These are phyloP conservation scores for Penicillium sp. DNA, from an alignment of 2,329 filamentous ascomycete species.

Conservation along the genomic window DNA sequence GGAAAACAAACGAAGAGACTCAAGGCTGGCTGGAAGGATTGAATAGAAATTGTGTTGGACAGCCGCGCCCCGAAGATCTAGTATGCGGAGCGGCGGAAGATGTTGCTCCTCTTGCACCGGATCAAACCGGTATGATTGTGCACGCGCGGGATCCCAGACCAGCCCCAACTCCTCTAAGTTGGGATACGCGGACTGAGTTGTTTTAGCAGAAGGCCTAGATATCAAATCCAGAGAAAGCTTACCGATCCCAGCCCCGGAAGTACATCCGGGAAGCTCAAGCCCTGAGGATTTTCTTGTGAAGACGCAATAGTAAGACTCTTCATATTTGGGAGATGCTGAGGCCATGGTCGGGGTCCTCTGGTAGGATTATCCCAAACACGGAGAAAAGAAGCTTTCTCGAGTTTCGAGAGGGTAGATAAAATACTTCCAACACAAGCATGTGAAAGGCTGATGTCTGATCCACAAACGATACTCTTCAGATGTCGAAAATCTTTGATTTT, in stretches of 20 bases:
- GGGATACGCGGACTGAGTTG: constrained; percentile 12
- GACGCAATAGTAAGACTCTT: constrained; percentile 23
- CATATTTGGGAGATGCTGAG: constrained; percentile 25
- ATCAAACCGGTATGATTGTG: constrained; percentile 11
- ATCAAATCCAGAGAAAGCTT: background rate
- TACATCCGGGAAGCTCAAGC: constrained; percentile 3
- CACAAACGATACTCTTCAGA: constrained; percentile 23
- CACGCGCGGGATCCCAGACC: constrained; percentile 20
- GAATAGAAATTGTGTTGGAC: constrained; percentile 13
- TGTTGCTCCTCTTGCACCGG: constrained; percentile 7
- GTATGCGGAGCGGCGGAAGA: constrained; percentile 20
- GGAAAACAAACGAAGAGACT: constrained; percentile 24
- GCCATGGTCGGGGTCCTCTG: constrained; percentile 7
- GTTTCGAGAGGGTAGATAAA: constrained; percentile 19
- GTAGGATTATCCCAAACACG: constrained; percentile 10
- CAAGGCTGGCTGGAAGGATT: constrained; percentile 23
- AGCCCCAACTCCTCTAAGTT: constrained; percentile 30
- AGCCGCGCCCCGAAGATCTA: constrained; percentile 25
- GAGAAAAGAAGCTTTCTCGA: constrained; percentile 24
- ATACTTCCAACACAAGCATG: constrained; percentile 22
- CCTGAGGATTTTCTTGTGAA: constrained; percentile 2
- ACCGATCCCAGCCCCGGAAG: constrained; percentile 12
- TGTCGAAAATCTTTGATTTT: constrained; percentile 23
- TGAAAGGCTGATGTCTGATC: constrained; percentile 19
- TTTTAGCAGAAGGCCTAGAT: background rate